Conservation (phyloP, 306 rosid genomes). For the Vigna radiata region DNA sequence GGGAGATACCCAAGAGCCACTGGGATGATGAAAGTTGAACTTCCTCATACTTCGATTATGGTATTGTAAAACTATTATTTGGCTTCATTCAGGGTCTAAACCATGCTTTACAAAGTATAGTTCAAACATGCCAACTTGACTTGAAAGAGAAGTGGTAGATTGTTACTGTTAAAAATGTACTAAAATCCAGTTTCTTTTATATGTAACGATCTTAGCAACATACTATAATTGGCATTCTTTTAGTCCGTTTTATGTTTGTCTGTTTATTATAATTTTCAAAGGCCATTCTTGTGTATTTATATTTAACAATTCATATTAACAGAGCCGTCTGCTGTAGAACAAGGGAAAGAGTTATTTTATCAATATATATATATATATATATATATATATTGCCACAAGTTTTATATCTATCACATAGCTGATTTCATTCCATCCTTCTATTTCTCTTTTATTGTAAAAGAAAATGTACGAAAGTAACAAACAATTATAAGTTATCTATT, state of each 20-base stretch:
- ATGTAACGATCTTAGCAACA: conserved; percentile 30
- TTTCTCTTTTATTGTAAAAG: not conserved
- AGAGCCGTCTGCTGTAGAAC: not conserved
- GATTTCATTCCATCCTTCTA: not conserved
- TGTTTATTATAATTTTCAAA: not conserved
- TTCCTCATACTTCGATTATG: conserved; percentile 34
- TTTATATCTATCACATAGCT: too few relatives aligned
- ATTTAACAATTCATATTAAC: conserved; percentile 16
- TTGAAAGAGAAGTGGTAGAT: conserved; percentile 35
- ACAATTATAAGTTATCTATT: not conserved
- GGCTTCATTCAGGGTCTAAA: conserved; percentile 14
- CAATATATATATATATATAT: too few relatives aligned
- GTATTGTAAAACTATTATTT: not conserved
- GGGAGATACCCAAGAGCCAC: conserved; percentile 72
- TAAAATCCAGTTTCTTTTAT: conserved; percentile 7
- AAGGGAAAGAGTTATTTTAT: not conserved
- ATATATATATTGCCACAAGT: too few relatives aligned
- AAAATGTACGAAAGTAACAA: not conserved
- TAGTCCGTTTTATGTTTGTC: not conserved
- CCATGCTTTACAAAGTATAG: conserved; percentile 6
- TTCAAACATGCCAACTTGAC: conserved; percentile 24
- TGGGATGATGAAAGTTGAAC: conserved; percentile 78
- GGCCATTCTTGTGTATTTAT: not conserved
- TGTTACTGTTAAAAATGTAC: not conserved
- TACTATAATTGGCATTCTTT: conserved; percentile 16